Percentiles rank a stretch among this genome's conserved stretches.
phyloP scores from a whole-genome alignment of 495 filamentous ascomycete genomes.

The Penicillium turbatum region DNA sequence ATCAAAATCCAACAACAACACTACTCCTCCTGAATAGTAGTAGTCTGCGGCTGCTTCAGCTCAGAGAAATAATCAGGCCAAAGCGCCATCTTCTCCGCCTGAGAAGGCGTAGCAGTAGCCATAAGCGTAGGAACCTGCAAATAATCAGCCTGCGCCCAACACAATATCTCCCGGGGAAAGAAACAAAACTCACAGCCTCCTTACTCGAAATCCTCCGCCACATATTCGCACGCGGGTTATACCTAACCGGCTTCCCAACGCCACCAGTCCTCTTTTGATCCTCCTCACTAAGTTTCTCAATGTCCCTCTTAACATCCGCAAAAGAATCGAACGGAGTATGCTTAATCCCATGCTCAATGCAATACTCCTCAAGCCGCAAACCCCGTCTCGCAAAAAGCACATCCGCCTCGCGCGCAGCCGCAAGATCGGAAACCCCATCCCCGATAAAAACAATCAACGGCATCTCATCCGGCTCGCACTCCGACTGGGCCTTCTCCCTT shows the following conservation, averaged over 20 bases:
- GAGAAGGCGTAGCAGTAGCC: conserved; percentile 49
- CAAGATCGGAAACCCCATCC: conserved; percentile 72
- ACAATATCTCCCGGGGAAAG: background rate
- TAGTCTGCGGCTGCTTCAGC: conserved; percentile 21
- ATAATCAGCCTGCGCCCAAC: background rate
- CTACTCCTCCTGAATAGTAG: conserved; percentile 19
- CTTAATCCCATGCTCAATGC: conserved; percentile 57
- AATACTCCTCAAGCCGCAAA: conserved; percentile 67
- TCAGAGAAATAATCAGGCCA: conserved; percentile 62
- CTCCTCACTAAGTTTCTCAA: conserved; percentile 55
- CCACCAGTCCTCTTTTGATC: conserved; percentile 64
- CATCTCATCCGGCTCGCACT: conserved; percentile 56
- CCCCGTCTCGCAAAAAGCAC: conserved; percentile 70
- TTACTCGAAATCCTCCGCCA: conserved; percentile 63
- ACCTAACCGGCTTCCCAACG: conserved; percentile 55
- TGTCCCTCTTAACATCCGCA: conserved; percentile 61
- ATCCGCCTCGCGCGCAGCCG: conserved; percentile 69
- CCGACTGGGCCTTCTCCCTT: conserved; percentile 47
- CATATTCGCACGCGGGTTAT: conserved; percentile 69
- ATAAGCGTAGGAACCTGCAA: conserved; percentile 50
- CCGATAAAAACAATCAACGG: conserved; percentile 74
- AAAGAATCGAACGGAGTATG: conserved; percentile 67
- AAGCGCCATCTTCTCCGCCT: conserved; percentile 62
- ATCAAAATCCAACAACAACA: background rate
- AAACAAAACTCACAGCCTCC: conserved; percentile 38